These are phyloP conservation scores for Bipolaris gigantea DNA, from an alignment of 2,329 filamentous ascomycete genomes.

Conservation along the genomic window DNA sequence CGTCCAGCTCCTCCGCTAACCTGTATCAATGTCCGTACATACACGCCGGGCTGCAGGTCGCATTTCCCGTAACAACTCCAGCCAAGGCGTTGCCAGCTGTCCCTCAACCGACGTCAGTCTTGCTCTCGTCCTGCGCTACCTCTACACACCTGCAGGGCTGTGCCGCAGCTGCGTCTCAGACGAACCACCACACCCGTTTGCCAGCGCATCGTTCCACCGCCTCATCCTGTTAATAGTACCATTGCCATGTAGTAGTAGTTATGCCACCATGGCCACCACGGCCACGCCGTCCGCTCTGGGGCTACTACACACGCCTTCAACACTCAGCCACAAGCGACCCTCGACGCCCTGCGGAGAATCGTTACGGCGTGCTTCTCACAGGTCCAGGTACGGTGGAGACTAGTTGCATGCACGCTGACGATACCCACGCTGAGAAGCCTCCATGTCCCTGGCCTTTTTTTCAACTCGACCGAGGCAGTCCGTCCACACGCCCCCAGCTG, in stretches of 20 bases:
- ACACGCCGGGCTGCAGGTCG: slow-evolving; percentile 25
- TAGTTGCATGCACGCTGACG: slow-evolving; percentile 27
- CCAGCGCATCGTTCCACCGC: slow-evolving; percentile 30
- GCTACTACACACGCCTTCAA: too few relatives aligned
- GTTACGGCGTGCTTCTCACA: slow-evolving; percentile 9
- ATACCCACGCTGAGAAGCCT: slow-evolving; percentile 5
- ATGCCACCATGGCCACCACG: too few relatives aligned
- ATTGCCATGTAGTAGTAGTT: too few relatives aligned
- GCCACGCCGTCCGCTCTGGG: too few relatives aligned
- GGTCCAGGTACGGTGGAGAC: slow-evolving; percentile 20
- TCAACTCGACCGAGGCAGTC: slow-evolving; percentile 15
- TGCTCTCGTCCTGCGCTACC: slow-evolving; percentile 16
- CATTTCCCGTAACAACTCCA: slow-evolving; percentile 31
- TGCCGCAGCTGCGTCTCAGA: slow-evolving; percentile 25
- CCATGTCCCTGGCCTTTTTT: slow-evolving; percentile 15
- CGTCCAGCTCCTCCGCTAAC: slow-evolving; percentile 40
- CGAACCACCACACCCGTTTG: slow-evolving; percentile 21
- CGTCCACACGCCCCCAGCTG: slow-evolving; percentile 16
- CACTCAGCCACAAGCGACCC: slow-evolving; percentile 28
- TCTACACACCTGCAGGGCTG: slow-evolving; percentile 22
- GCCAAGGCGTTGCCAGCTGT: slow-evolving; percentile 44
- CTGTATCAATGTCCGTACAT: slow-evolving; percentile 25
- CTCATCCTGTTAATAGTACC: slow-evolving; percentile 8
- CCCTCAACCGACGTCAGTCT: slow-evolving; percentile 24
- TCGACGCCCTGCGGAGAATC: slow-evolving; percentile 10